These are phyloP conservation scores for Tricholomella constricta DNA, from an alignment of 768 basidiomycete genomes.

Conservation along the genomic window DNA sequence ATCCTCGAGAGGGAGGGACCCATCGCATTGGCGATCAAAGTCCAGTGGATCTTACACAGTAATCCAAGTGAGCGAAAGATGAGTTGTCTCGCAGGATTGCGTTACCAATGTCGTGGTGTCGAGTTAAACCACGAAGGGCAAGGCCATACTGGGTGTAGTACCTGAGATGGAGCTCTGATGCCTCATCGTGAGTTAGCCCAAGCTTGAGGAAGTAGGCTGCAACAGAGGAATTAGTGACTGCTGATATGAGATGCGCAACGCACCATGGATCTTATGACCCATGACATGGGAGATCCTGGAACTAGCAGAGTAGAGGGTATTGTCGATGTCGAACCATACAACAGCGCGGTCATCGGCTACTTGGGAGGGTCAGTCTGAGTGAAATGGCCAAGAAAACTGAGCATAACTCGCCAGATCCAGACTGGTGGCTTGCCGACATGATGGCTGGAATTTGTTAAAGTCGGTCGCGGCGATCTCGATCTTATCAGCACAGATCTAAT, in stretches of 20 bases:
- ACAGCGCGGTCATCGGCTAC: constrained; percentile 56
- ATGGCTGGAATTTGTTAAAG: not conserved
- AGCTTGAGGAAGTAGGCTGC: constrained; percentile 75
- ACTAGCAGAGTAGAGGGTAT: constrained; percentile 82
- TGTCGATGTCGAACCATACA: constrained; percentile 87
- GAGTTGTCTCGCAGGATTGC: constrained; percentile 10
- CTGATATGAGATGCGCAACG: not conserved
- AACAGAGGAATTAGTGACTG: not conserved
- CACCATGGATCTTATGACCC: constrained; percentile 79
- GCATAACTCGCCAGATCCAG: constrained; percentile 7
- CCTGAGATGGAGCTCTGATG: constrained; percentile 63
- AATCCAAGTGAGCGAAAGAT: constrained; percentile 1
- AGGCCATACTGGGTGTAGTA: constrained; percentile 86
- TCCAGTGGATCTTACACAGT: constrained; percentile 68
- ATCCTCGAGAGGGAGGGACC: constrained; percentile 77
- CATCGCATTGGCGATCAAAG: constrained; percentile 84
- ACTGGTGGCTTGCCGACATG: constrained; percentile 10
- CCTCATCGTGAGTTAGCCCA: constrained; percentile 68
- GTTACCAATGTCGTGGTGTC: constrained; percentile 75
- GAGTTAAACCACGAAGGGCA: constrained; percentile 74
- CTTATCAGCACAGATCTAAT: constrained; percentile 22
- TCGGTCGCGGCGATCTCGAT: not conserved
- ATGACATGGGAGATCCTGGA: constrained; percentile 76
- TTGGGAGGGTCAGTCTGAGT: not conserved
- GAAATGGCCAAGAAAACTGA: not conserved